Base-by-base conservation (phyloP, 2,329 filamentous ascomycete species). In the Acephala macrosclerotiorum region DNA sequence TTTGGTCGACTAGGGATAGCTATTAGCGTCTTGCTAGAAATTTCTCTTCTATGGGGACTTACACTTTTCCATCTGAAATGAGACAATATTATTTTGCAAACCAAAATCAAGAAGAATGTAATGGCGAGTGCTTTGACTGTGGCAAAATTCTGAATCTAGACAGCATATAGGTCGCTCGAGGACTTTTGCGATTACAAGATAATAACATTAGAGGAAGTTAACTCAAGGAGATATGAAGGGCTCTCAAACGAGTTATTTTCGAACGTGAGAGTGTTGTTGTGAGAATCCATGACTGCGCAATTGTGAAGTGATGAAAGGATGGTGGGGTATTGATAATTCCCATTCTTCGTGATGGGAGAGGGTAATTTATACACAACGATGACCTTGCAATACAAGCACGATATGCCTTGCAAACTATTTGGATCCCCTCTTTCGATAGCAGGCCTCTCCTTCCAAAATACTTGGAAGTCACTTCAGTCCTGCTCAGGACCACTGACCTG, bases 391-490 rank as follows among this genome's bases (percentile, higher is more conserved):
- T 42, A n/a, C 12, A 42, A 14, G 38, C 38, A 42, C 38, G 12
- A 42, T n/a, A n/a, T 42, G 5, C 38, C 12, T 14, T 42, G 38
- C 12, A 42, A 42, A n/a, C 4, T 6, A 42, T 14, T 16, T 12
- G 14, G 14, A 42, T 4, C 14, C 5, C 5, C 14, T 42, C 18
- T 42, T 12, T n/a, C 38, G 18, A 42, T 42, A 14, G 14, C 29
- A 33, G 29, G 29, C 29, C 4, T 9, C 4, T 42, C 12, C 38
- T 42, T 16, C 5, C 4, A 42, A 42, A n/a, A 6, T 14, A n/a
- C 38, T 42, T 42, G 38, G 14, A 42, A 42, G 38, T 42, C 38
- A 42, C 38, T 42, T 42, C 38, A 42, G 38, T 42, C 38, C 38
- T 4, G 38, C 38, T 42, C 38, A 4, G 38, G 38, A 42, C 38